phyloP scores from a whole-genome alignment of 148 eudicot species.

The Spergularia bocconei region DNA sequence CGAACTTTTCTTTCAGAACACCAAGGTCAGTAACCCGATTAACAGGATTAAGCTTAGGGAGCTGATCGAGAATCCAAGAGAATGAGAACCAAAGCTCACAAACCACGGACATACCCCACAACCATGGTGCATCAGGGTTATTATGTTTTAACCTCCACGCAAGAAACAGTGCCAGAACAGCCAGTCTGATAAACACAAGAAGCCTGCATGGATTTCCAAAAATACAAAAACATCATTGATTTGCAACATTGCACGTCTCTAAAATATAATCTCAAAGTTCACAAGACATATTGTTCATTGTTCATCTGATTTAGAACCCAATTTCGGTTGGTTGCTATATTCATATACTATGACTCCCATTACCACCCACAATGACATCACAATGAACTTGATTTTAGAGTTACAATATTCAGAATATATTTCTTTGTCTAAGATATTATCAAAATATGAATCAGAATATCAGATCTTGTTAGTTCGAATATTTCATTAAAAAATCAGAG shows the following conservation, averaged over 20 bases:
- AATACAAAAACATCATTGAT: conserved; percentile 10
- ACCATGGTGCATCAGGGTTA: conserved; percentile 76
- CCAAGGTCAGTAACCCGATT: conserved; percentile 76
- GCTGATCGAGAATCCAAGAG: conserved; percentile 95
- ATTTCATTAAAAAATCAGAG: not conserved
- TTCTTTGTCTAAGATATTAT: not conserved
- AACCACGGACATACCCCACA: conserved; percentile 83
- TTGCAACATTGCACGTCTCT: not conserved
- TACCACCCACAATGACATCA: not conserved
- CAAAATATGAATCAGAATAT: not conserved
- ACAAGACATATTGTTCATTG: not conserved
- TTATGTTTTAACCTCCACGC: conserved; percentile 64
- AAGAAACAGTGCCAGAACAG: conserved; percentile 69
- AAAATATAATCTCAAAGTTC: not conserved
- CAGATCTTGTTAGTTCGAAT: not conserved
- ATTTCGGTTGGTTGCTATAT: not conserved
- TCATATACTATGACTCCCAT: not conserved
- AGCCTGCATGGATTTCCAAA: conserved; percentile 52
- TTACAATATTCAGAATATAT: not conserved
- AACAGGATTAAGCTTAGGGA: conserved; percentile 81
- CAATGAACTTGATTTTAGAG: not conserved
- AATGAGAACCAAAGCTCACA: conserved; percentile 95
- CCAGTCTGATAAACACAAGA: conserved; percentile 63
- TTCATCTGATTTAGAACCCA: not conserved
- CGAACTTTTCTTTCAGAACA: conserved; percentile 81